Evolutionary conservation across 2,329 filamentous ascomycete genomes (phyloP).

Genomic region (Hymenoscyphus infarciens): DNA sequence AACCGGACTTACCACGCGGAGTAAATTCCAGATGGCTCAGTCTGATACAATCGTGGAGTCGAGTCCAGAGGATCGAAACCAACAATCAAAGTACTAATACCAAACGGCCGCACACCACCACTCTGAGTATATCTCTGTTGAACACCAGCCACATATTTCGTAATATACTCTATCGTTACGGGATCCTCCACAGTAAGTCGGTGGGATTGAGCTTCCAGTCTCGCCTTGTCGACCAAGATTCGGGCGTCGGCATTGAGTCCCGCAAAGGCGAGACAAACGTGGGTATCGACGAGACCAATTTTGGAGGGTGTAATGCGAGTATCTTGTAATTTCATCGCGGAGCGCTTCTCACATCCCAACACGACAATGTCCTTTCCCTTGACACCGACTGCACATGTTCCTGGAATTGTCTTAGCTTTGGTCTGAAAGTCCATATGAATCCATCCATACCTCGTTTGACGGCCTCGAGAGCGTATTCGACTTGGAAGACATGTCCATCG

Average conservation of each 20-base stretch:
- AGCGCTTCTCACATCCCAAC: conserved; percentile 96
- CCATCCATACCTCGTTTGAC: conserved; percentile 81
- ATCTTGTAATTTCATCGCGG: conserved; percentile 98
- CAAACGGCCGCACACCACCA: conserved; percentile 96
- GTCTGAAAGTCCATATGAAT: neutral
- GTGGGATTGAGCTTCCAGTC: conserved; percentile 95
- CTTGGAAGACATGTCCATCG: conserved; percentile 99
- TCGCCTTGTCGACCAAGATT: conserved; percentile 96
- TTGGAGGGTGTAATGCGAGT: conserved; percentile 98
- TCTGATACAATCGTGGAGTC: conserved; percentile 90
- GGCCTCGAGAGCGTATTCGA: conserved; percentile 98
- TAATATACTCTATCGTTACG: conserved; percentile 98
- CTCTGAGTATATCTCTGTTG: conserved; percentile 99
- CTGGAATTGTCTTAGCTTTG: conserved; percentile 43
- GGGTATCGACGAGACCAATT: conserved; percentile 92
- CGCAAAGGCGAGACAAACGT: conserved; percentile 95
- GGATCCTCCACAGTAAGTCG: conserved; percentile 96
- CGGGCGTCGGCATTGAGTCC: conserved; percentile 96
- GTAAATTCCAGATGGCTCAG: conserved; percentile 98
- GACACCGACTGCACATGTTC: conserved; percentile 95
- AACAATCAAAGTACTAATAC: conserved; percentile 95
- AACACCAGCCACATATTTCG: conserved; percentile 95
- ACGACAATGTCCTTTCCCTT: conserved; percentile 95
- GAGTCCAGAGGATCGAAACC: conserved; percentile 96
- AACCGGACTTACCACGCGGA: conserved; percentile 78